Evolutionary conservation across 2,329 filamentous ascomycete genomes (phyloP).

Genomic region (Fusarium torulosum): DNA sequence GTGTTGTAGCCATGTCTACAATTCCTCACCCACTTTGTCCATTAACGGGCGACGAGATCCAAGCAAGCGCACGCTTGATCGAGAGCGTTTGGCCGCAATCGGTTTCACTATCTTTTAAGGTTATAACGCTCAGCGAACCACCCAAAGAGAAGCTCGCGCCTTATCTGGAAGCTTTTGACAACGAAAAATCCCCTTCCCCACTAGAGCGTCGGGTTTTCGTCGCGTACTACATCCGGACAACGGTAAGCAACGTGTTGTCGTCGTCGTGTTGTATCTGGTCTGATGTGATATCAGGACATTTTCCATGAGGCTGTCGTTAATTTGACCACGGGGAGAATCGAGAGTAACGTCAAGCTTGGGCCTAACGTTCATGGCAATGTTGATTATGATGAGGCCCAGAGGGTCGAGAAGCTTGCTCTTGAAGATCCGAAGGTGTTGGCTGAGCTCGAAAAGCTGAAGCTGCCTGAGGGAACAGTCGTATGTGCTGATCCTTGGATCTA

Average conservation of each 20-base stretch:
- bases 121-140: slow-evolving; percentile 39
- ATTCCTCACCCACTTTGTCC: slow-evolving; percentile 33
- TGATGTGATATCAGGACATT: slow-evolving; percentile 16
- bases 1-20: background rate
- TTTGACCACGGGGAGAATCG: slow-evolving; percentile 22
- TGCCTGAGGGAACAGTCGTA: slow-evolving; percentile 34
- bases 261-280: background rate
- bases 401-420: slow-evolving; percentile 34
- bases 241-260: slow-evolving; percentile 1
- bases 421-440: slow-evolving; percentile 31
- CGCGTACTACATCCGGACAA: slow-evolving; percentile 37
- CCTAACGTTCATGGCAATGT: slow-evolving; percentile 34
- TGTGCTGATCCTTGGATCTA: slow-evolving; percentile 42
- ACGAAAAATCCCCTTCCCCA: slow-evolving; percentile 4
- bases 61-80: slow-evolving; percentile 30
- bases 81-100: slow-evolving; percentile 31
- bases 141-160: slow-evolving; percentile 32
- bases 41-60: slow-evolving; percentile 33
- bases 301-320: slow-evolving; percentile 40
- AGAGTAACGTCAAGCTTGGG: slow-evolving; percentile 38
- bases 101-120: slow-evolving; percentile 34
- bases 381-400: slow-evolving; percentile 36
- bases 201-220: slow-evolving; percentile 35
- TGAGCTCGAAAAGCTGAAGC: slow-evolving; percentile 32
- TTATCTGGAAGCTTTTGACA: slow-evolving; percentile 25